Base-by-base conservation (phyloP, 2,329 filamentous ascomycete species). In the Ophiostoma angusticollis region DNA sequence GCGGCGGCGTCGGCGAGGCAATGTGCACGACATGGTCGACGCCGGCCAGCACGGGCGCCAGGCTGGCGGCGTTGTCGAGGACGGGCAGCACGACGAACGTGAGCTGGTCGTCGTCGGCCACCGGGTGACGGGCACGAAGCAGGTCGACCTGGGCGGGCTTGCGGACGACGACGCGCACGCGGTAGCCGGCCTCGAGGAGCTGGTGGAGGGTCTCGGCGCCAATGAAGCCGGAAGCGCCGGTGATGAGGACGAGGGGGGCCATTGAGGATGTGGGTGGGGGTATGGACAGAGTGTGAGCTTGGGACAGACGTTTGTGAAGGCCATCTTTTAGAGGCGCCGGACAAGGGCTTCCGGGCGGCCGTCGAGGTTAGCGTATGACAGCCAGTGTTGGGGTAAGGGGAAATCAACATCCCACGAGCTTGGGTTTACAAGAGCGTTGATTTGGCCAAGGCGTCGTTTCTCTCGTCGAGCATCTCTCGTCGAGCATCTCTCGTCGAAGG, bases 201-300 rank as follows among this genome's bases (percentile, higher is more conserved):
- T 32, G 30, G 24, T 14, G n/a, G 18, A 37, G n/a, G 8, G 40
- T 39, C 35, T 42, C 34, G 14, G 54, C 52, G 21, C 55, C 55
- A 25, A 51, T 48, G 51, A 54, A 54, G 12, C 49, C 50, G 1
- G 43, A 49, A 19, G 48, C 48, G 13, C 53, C 50, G 1, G 46
- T 50, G 16, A 50, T 41, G 18, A 49, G 36, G 21, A 46, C 38
- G 29, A 40, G 30, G 12, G 27, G 19, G 12, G 34, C 27, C 9
- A 29, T n/a, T n/a, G n/a, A n/a, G n/a, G n/a, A n/a, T n/a, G n/a
- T n/a, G n/a, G n/a, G n/a, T n/a, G n/a, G n/a, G n/a, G n/a, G n/a
- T n/a, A n/a, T n/a, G n/a, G n/a, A n/a, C n/a, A n/a, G n/a, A n/a
- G n/a, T n/a, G n/a, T n/a, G n/a, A n/a, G n/a, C n/a, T n/a, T n/a